Percentiles rank a stretch among this genome's conserved stretches.
Evolutionary conservation across 2,329 filamentous ascomycete genomes (phyloP).

Genomic region (Colletotrichum cordylinicola): DNA sequence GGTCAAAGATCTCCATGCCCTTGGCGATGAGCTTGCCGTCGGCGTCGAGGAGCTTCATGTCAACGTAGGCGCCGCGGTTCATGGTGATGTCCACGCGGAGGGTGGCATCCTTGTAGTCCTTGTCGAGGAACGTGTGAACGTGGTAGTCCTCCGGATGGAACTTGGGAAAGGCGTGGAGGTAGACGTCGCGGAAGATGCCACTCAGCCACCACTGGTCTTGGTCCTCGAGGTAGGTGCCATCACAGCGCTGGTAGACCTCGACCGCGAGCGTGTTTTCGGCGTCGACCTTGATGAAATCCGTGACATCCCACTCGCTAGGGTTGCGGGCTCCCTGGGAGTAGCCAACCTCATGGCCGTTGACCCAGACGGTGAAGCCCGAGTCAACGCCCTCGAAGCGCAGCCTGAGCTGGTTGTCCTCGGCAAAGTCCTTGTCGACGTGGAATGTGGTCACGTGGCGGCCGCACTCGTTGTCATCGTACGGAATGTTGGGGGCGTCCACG

Average conservation of each 20-base stretch:
- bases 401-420: constrained; percentile 60
- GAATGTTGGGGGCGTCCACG: constrained; percentile 69
- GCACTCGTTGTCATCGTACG: constrained; percentile 68
- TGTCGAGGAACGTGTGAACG: constrained; percentile 60
- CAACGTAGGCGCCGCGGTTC: constrained; percentile 35
- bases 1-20: constrained; percentile 26
- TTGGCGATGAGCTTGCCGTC: constrained; percentile 33
- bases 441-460: constrained; percentile 69
- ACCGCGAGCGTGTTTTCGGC: constrained; percentile 65
- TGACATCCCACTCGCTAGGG: constrained; percentile 76
- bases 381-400: constrained; percentile 79
- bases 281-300: constrained; percentile 48
- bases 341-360: constrained; percentile 72
- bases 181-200: constrained; percentile 74
- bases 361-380: constrained; percentile 72
- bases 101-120: constrained; percentile 57
- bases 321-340: constrained; percentile 78
- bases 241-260: constrained; percentile 74
- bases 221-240: constrained; percentile 76
- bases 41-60: constrained; percentile 40
- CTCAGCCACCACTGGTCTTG: constrained; percentile 75
- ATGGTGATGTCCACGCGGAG: constrained; percentile 53
- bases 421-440: constrained; percentile 48
- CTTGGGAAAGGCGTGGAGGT: constrained; percentile 66
- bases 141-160: constrained; percentile 61